A percentile compares a stretch with the other conserved stretches of the same genome.
Evolutionary conservation across 108 stramenopile species (phyloP).

Genomic region (Nitzschia sp.): DNA sequence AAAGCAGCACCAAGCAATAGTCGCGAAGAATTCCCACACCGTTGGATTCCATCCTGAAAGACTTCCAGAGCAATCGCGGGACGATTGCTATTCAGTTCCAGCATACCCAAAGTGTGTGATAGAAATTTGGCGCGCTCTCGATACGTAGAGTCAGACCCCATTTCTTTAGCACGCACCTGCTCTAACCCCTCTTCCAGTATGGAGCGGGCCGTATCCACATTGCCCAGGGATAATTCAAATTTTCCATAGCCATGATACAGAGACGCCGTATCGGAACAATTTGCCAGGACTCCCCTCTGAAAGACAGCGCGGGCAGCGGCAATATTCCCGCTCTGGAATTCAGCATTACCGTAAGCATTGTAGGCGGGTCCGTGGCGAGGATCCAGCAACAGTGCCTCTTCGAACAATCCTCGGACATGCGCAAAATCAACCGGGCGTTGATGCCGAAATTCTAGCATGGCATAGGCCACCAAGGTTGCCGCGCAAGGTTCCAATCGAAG

Average conservation of each 20-base stretch:
- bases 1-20: constrained; percentile 77
- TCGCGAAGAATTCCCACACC: constrained; percentile 68
- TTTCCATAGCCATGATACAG: constrained; percentile 85
- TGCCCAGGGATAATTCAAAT: constrained; percentile 74
- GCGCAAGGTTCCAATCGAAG: constrained; percentile 69
- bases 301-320: constrained; percentile 63
- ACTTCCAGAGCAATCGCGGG: constrained; percentile 54
- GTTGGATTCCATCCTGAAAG: constrained; percentile 63
- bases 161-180: constrained; percentile 33
- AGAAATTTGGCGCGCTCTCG: constrained; percentile 72
- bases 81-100: constrained; percentile 74
- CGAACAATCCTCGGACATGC: constrained; percentile 56
- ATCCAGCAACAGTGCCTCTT: constrained; percentile 75
- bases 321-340: constrained; percentile 55
- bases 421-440: constrained; percentile 50
- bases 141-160: constrained; percentile 41
- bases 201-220: constrained; percentile 58
- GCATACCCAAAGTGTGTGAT: constrained; percentile 82
- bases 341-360: constrained; percentile 77
- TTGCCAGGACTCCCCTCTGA: constrained; percentile 65
- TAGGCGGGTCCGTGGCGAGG: constrained; percentile 86
- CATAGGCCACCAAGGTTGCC: constrained; percentile 76
- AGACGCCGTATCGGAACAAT: constrained; percentile 74
- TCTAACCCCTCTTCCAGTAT: constrained; percentile 58
- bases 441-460: constrained; percentile 71